These are phyloP conservation scores for Hypoxylon sp. DNA, from an alignment of 2,329 filamentous ascomycete genomes.

Conservation along the genomic window DNA sequence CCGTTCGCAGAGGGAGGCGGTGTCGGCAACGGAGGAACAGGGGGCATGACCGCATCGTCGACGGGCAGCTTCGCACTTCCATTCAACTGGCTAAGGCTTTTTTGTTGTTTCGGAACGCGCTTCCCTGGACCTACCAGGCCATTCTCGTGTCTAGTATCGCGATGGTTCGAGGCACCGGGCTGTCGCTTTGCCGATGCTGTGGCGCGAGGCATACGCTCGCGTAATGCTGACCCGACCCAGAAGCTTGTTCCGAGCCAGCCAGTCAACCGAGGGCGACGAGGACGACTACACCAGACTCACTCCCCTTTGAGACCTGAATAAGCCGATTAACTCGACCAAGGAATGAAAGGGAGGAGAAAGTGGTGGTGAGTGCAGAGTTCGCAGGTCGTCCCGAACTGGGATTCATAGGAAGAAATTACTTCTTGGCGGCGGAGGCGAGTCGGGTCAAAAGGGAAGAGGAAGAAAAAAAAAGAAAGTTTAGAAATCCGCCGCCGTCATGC, in stretches of 20 bases:
- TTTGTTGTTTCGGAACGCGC: conserved; percentile 58
- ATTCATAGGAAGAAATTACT: conserved; percentile 28
- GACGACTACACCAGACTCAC: conserved; percentile 25
- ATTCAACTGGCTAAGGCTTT: conserved; percentile 58
- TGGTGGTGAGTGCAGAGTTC: conserved; percentile 16
- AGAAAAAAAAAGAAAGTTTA: conserved; percentile 8
- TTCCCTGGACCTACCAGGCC: conserved; percentile 82
- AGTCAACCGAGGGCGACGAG: conserved; percentile 43
- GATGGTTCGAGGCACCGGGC: conserved; percentile 67
- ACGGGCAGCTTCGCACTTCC: conserved; percentile 42
- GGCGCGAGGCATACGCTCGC: conserved; percentile 67
- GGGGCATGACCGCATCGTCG: conserved; percentile 46
- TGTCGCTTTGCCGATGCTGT: conserved; percentile 68
- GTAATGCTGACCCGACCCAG: conserved; percentile 53
- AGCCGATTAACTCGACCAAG: conserved; percentile 10
- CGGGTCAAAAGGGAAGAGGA: not conserved
- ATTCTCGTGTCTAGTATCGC: conserved; percentile 85
- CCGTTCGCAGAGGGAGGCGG: conserved; percentile 50
- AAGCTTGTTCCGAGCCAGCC: conserved; percentile 56
- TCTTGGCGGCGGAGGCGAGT: not conserved
- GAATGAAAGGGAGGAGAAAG: not conserved
- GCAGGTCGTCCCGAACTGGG: conserved; percentile 17
- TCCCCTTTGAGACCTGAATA: conserved; percentile 9
- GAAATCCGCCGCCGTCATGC: conserved; percentile 21
- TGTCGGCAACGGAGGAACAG: conserved; percentile 44